Conservation (phyloP, 768 basidiomycete genomes). For the Steccherinum ochraceum region DNA sequence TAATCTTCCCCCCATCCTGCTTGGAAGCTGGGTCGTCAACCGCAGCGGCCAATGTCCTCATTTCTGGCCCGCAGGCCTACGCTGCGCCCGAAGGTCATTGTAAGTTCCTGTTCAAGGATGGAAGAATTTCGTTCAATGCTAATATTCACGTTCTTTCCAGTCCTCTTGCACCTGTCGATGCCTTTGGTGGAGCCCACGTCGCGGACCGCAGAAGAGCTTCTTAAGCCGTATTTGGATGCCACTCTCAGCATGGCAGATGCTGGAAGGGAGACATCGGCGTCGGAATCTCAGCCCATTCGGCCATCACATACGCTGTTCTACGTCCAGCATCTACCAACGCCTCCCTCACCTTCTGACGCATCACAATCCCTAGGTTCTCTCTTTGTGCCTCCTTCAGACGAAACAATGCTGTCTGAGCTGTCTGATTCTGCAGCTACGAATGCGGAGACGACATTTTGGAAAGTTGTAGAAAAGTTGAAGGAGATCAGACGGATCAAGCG, state of each 20-base stretch:
- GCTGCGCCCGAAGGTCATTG: conserved; percentile 72
- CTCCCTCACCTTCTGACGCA: not conserved
- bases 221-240: conserved; percentile 53
- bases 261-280: conserved; percentile 1
- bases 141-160: not conserved
- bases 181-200: conserved; percentile 29
- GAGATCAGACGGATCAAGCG: conserved; percentile 21
- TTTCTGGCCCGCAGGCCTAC: conserved; percentile 69
- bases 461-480: conserved; percentile 28
- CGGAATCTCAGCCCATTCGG: conserved; percentile 12
- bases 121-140: not conserved
- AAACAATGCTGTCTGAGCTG: conserved; percentile 39
- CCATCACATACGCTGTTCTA: conserved; percentile 54
- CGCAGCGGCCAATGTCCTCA: conserved; percentile 48
- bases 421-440: conserved; percentile 50
- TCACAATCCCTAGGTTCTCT: conserved; percentile 7
- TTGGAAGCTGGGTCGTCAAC: conserved; percentile 40
- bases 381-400: conserved; percentile 25
- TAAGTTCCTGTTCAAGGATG: conserved; percentile 29
- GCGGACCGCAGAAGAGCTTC: conserved; percentile 32
- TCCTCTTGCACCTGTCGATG: conserved; percentile 19
- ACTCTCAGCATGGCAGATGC: conserved; percentile 26
- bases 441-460: conserved; percentile 57
- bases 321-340: conserved; percentile 32
- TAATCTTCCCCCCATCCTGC: conserved; percentile 71